Evolutionary conservation across 139 green algal genomes (phyloP).

Genomic region (Coccomyxa sp.): DNA sequence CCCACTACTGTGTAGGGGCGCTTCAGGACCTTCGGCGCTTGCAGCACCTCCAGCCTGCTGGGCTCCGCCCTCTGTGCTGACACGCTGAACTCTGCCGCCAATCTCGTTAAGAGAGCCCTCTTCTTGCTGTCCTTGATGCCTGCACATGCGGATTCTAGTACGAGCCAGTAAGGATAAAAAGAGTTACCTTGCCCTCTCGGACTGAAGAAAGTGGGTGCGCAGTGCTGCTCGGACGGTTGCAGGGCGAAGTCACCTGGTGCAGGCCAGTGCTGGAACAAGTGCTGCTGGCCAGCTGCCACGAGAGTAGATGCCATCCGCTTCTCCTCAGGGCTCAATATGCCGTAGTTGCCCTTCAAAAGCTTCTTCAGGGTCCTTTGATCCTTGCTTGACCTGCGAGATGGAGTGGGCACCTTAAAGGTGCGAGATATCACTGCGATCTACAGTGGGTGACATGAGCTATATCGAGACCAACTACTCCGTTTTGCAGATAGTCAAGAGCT

Average conservation of each 20-base stretch:
- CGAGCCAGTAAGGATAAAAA: neutral
- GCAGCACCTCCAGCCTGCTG: neutral
- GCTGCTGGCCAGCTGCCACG: neutral
- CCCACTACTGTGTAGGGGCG: slow-evolving; percentile 27
- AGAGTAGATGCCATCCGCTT: neutral
- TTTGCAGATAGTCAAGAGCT: no score
- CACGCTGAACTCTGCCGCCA: neutral
- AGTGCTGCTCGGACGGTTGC: neutral
- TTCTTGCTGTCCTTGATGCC: slow-evolving; percentile 18
- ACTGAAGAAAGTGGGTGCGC: neutral
- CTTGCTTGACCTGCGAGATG: no score
- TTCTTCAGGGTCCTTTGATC: no score
- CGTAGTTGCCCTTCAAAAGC: slow-evolving; percentile 1
- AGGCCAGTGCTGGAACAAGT: slow-evolving; percentile 25
- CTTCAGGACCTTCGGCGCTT: slow-evolving; percentile 25
- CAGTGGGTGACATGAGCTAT: no score
- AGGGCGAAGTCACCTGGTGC: slow-evolving; percentile 6
- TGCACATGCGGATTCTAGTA: neutral
- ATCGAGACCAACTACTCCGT: no score
- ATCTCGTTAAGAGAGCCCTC: neutral
- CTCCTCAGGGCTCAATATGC: slow-evolving; percentile 10
- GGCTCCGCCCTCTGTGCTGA: neutral
- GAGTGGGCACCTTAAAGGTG: no score
- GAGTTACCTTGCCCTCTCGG: neutral
- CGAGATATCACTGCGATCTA: no score